Evolutionary conservation across 169 alveolate genomes (phyloP).

Genomic region (Perkinsus olseni): DNA sequence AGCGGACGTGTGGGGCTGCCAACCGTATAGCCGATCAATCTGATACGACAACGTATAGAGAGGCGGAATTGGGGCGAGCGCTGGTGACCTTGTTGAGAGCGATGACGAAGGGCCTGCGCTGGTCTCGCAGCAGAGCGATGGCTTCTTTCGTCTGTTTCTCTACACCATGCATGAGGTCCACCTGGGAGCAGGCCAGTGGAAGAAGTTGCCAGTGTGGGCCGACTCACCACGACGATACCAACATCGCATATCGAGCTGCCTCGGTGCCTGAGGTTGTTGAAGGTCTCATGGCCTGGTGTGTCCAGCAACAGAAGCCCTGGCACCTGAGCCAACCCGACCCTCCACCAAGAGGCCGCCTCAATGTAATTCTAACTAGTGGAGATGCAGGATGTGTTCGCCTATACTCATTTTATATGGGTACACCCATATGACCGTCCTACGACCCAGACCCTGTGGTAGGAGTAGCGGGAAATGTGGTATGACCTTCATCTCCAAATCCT

Average conservation of each 20-base stretch:
- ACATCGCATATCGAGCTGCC: conserved; percentile 98
- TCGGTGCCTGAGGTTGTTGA: conserved; percentile 74
- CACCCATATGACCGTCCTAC: too few relatives aligned
- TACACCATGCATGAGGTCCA: conserved; percentile 99
- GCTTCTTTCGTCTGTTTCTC: conserved; percentile 95
- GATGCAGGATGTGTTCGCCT: too few relatives aligned
- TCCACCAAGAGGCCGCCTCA: background rate
- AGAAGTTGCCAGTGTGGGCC: background rate
- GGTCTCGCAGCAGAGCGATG: conserved; percentile 60
- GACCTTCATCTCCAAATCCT: background rate
- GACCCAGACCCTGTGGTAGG: too few relatives aligned
- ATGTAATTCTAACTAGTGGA: too few relatives aligned
- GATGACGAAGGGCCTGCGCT: conserved; percentile 91
- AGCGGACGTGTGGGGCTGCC: background rate
- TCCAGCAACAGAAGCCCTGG: conserved; percentile 97
- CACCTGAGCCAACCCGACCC: conserved; percentile 56
- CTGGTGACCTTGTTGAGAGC: conserved; percentile 90
- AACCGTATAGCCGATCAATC: conserved; percentile 62
- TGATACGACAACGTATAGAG: background rate
- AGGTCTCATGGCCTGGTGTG: conserved; percentile 99
- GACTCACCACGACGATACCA: conserved; percentile 82
- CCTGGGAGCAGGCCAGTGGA: conserved; percentile 9
- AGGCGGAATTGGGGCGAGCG: too few relatives aligned
- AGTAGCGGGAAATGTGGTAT: too few relatives aligned
- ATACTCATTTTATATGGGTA: too few relatives aligned